Evolutionary conservation across 2,329 filamentous ascomycete genomes (phyloP), one percentile per base, ranked within the genome.

Genomic region (Colletotrichum sansevieriae): DNA sequence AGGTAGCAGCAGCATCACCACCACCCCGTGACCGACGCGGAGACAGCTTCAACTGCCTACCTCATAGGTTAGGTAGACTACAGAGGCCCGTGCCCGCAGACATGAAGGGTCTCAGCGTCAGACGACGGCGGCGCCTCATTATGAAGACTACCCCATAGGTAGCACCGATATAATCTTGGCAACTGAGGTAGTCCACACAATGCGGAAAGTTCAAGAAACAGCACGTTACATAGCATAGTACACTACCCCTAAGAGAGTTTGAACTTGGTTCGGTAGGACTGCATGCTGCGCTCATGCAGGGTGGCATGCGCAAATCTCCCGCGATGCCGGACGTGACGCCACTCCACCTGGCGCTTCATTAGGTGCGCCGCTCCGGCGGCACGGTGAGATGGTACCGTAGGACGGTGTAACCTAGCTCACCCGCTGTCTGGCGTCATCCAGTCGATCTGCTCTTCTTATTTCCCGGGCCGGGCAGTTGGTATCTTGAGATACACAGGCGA

Each of bases 61-160:
- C 25, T 25, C 25, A 25, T 4, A 4, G 4, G 4, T 4, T 25
- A 5, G 5, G 25, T 25, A 25, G 25, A 25, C 25, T 25, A 25
- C 4, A 25, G 18, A n/a, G n/a, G 43, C n/a, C 43, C 43, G 43
- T 29, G 29, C 20, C 43, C 43, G n/a, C 43, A 2, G 22, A 15
- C 37, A 12, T 39, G 41, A 59, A 46, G 20, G 20, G 64, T 67
- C 54, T 59, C 55, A 68, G 61, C 47, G 59, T 68, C 61, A 47
- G 65, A 68, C 54, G 43, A 68, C 41, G 44, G 46, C 54, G 35
- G 20, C 60, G 49, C 51, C 41, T 63, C 60, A 18, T 39, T 29
- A 29, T n/a, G 33, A 54, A 49, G 35, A 25, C 43, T 39, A 22
- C 49, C 33, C 18, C 18, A 18, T 18, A 1, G 18, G 18, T 22